Evolutionary conservation across 139 green algal species (phyloP), one percentile per base, ranked within the genome.

Genomic region (Gonium pectorale): DNA sequence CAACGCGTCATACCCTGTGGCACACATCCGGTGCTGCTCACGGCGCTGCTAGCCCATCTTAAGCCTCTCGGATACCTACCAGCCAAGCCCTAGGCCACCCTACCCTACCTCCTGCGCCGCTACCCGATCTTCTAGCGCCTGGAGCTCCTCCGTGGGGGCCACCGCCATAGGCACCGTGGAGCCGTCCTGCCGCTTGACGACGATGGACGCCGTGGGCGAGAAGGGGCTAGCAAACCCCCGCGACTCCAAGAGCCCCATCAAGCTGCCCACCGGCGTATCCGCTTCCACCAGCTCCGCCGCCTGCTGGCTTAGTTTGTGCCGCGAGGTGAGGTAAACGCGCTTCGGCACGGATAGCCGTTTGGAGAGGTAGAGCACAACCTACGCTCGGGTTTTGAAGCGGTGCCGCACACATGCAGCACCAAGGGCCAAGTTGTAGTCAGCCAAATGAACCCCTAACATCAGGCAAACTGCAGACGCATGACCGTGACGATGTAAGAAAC

Each of bases 311-410:
- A 81, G 80, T 43, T 87, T 86, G 21, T 75, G 37, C 8, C 80
- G 80, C 0, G 84, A 72, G 35, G 70, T 51, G 7, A 91, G 73
- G 73, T 85, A 91, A 3, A 91, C 83, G 46, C 49, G 73, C 84
- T 88, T 88, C n/a, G 88, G 88, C 1, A 62, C 5, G 0, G 67
- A 46, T 2, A 87, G 73, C 38, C 54, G 66, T 67, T 84, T 83
- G n/a, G 71, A 73, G 22, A 91, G 74, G 73, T 91, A 91, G 13
- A 91, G 67, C 1, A 91, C 88, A 0, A 91, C 88, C 88, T 91
- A 71, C 7, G 71, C n/a, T n/a, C n/a, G n/a, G n/a, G n/a, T n/a
- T n/a, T n/a, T n/a, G n/a, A n/a, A n/a, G n/a, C n/a, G n/a, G n/a
- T n/a, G n/a, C n/a, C n/a, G n/a, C n/a, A n/a, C n/a, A n/a, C n/a